A percentile compares a stretch with the other conserved stretches of the same genome.
These are phyloP conservation scores for Gryganskiella cystojenkinii DNA, from an alignment of 192 early-diverging fungal species.

Conservation along the genomic window DNA sequence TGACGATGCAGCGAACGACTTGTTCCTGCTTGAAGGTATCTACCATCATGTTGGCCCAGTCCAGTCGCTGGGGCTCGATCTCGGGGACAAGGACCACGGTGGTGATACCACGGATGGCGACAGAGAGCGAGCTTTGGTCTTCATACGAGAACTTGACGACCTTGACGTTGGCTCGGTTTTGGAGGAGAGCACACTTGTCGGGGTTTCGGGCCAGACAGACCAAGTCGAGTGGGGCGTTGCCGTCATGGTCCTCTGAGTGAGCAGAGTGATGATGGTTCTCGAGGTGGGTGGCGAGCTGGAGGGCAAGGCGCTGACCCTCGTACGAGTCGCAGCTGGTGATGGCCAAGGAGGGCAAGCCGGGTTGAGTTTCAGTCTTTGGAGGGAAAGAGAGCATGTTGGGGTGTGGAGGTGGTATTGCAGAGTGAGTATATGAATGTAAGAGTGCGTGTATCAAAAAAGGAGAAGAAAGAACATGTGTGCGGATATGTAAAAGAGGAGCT, in stretches of 20 bases:
- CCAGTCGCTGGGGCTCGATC: conserved; percentile 22
- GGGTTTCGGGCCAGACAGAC: conserved; percentile 23
- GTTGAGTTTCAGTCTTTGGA: background rate
- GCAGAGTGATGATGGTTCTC: background rate
- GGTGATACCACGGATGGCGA: conserved; percentile 27
- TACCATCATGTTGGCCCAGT: conserved; percentile 17
- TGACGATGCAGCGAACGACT: conserved; percentile 29
- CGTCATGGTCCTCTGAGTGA: background rate
- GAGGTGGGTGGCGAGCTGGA: conserved; percentile 12
- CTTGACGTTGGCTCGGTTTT: conserved; percentile 2
- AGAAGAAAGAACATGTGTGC: no score
- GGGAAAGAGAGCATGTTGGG: background rate
- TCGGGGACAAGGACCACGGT: conserved; percentile 36
- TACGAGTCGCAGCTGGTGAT: conserved; percentile 40
- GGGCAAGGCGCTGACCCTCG: conserved; percentile 27
- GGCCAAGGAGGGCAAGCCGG: conserved; percentile 6
- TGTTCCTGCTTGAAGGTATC: conserved; percentile 27
- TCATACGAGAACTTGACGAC: conserved; percentile 28
- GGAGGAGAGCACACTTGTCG: conserved; percentile 7
- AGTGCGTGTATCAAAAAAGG: no score
- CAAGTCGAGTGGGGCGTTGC: background rate
- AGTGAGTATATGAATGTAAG: no score
- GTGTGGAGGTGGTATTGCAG: no score
- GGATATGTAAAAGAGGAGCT: no score
- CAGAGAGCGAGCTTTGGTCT: background rate